Conservation (phyloP, 208 protist genomes). For the Crithidia sp. region DNA sequence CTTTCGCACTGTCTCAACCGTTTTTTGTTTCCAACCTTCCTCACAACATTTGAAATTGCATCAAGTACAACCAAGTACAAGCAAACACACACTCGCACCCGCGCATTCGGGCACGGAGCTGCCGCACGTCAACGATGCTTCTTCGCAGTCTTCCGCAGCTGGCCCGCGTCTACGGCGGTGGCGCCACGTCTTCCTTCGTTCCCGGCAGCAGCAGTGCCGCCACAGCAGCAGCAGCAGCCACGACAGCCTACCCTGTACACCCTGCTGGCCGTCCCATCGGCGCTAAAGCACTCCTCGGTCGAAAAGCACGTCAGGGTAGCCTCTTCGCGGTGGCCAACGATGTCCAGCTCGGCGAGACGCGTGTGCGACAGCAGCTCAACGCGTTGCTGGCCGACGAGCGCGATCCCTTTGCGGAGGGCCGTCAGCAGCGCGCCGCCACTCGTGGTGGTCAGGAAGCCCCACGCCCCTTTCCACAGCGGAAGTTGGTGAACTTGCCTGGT, state of each 20-base stretch:
- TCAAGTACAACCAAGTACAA: too few species aligned
- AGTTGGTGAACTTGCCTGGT: slow-evolving; percentile 80
- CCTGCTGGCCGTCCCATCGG: slow-evolving; percentile 10
- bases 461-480: slow-evolving; percentile 47
- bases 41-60: too few species aligned
- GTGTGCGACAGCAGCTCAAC: slow-evolving; percentile 81
- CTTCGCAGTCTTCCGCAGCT: slow-evolving; percentile 17
- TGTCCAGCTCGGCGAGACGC: slow-evolving; percentile 64
- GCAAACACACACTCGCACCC: too few species aligned
- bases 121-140: background rate
- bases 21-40: too few species aligned
- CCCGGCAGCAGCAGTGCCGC: slow-evolving; percentile 25
- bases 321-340: slow-evolving; percentile 83
- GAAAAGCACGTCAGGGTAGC: slow-evolving; percentile 66
- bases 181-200: slow-evolving; percentile 32
- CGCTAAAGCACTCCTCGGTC: slow-evolving; percentile 45
- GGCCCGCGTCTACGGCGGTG: slow-evolving; percentile 76
- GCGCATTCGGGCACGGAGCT: too few species aligned
- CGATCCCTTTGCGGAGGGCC: slow-evolving; percentile 39
- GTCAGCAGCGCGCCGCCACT: slow-evolving; percentile 4
- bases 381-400: slow-evolving; percentile 76
- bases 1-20: too few species aligned
- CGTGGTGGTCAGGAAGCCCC: slow-evolving; percentile 11
- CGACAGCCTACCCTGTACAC: background rate
- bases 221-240: slow-evolving; percentile 14